Evolutionary conservation across 2,329 filamentous ascomycete genomes (phyloP).

Genomic region (Talaromyces amestolkiae): DNA sequence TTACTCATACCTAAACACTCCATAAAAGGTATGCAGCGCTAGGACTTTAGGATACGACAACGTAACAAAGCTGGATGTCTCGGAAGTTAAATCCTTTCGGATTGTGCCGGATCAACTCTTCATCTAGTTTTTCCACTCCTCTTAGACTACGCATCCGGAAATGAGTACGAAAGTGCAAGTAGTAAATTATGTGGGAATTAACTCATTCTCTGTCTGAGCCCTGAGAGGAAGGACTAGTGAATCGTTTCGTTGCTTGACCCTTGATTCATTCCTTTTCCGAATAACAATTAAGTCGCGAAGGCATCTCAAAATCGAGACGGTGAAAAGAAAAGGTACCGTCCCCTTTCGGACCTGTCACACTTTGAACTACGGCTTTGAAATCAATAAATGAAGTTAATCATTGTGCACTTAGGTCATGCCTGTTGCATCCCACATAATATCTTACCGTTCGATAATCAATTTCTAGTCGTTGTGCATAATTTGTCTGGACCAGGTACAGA

Average conservation of each 20-base stretch:
- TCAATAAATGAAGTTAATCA: background rate
- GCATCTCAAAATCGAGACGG: background rate
- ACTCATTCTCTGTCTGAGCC: background rate
- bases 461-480: background rate
- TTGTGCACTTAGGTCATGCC: background rate
- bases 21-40: background rate
- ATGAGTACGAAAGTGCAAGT: background rate
- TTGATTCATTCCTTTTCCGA: background rate
- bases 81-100: slow-evolving; percentile 6
- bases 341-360: slow-evolving; percentile 10
- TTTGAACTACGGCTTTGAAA: background rate
- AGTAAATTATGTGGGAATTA: background rate
- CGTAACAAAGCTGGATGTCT: background rate
- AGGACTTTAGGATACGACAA: background rate
- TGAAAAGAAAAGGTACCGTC: background rate
- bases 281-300: background rate
- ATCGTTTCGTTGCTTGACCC: background rate
- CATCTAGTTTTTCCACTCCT: background rate
- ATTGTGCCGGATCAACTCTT: background rate
- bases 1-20: background rate
- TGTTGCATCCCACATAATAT: too few species aligned
- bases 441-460: background rate
- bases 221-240: background rate
- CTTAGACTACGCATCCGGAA: background rate
- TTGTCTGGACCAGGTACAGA: background rate